phyloP scores from a whole-genome alignment of 306 rosid species.

The Acacia crassicarpa region DNA sequence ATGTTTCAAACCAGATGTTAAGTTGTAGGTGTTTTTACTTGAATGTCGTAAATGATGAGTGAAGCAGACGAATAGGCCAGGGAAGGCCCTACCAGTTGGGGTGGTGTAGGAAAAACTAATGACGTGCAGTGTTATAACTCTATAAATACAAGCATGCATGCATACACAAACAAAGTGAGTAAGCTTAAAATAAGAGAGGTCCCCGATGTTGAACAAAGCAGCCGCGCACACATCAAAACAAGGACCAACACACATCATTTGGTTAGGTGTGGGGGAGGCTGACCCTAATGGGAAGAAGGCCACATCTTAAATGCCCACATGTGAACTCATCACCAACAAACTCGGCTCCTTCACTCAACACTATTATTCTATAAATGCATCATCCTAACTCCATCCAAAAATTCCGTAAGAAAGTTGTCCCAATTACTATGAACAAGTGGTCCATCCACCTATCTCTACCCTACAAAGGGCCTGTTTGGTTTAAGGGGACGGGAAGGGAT shows the following conservation, averaged over 20 bases:
- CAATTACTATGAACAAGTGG: slow-evolving; percentile 27
- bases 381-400: background rate
- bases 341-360: background rate
- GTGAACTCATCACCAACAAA: slow-evolving; percentile 3
- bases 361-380: slow-evolving; percentile 2
- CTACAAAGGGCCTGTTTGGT: background rate
- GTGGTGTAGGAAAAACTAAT: background rate
- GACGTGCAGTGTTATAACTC: background rate
- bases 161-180: background rate
- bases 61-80: background rate
- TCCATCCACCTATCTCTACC: slow-evolving; percentile 19
- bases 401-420: background rate
- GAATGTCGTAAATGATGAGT: background rate
- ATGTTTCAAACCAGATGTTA: background rate
- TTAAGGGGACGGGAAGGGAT: no score
- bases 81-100: background rate
- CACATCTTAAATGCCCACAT: slow-evolving; percentile 39
- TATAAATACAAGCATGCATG: background rate
- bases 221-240: slow-evolving; percentile 27
- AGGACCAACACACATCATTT: slow-evolving; percentile 36
- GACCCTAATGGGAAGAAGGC: slow-evolving; percentile 17
- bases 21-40: background rate
- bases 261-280: slow-evolving; percentile 22
- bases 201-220: slow-evolving; percentile 1
- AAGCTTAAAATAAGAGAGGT: background rate